Conservation (phyloP, 2,329 filamentous ascomycete species). For the Metarhizium sp. region DNA sequence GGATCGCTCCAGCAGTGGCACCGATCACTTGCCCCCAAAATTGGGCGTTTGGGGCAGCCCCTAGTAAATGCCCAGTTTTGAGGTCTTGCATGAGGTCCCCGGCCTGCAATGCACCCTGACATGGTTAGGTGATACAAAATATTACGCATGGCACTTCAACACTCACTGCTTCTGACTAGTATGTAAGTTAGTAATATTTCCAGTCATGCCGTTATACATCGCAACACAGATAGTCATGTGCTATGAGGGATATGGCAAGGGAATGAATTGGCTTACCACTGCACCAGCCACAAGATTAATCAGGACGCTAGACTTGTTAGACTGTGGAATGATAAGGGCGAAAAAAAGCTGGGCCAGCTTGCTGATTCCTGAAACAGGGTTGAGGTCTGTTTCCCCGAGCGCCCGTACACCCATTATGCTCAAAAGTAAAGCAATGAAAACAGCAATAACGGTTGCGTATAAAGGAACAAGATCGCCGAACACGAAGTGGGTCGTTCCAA, state of each 20-base stretch:
- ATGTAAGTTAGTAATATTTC: neutral
- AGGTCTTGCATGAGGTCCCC: slow-evolving; percentile 96
- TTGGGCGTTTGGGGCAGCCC: slow-evolving; percentile 86
- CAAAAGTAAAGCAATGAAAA: slow-evolving; percentile 70
- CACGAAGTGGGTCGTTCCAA: slow-evolving; percentile 69
- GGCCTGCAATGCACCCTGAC: slow-evolving; percentile 71
- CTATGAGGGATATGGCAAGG: neutral
- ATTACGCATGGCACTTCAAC: neutral
- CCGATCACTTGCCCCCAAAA: slow-evolving; percentile 97
- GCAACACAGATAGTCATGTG: neutral
- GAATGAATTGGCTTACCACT: slow-evolving; percentile 34
- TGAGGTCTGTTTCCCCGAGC: slow-evolving; percentile 78
- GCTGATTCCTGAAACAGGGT: slow-evolving; percentile 91
- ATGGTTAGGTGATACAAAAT: slow-evolving; percentile 4
- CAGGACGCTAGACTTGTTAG: slow-evolving; percentile 75
- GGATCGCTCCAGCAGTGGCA: slow-evolving; percentile 72
- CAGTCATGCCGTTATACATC: neutral
- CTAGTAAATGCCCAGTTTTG: slow-evolving; percentile 89
- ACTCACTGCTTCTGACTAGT: slow-evolving; percentile 31
- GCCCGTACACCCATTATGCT: slow-evolving; percentile 67
- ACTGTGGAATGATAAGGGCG: slow-evolving; percentile 74
- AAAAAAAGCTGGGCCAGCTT: slow-evolving; percentile 96
- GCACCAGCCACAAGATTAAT: slow-evolving; percentile 94
- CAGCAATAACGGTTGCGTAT: slow-evolving; percentile 65
- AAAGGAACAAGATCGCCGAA: slow-evolving; percentile 79